Base-by-base conservation (phyloP, 352 stramenopile species). In the Phytophthora lateralis region DNA sequence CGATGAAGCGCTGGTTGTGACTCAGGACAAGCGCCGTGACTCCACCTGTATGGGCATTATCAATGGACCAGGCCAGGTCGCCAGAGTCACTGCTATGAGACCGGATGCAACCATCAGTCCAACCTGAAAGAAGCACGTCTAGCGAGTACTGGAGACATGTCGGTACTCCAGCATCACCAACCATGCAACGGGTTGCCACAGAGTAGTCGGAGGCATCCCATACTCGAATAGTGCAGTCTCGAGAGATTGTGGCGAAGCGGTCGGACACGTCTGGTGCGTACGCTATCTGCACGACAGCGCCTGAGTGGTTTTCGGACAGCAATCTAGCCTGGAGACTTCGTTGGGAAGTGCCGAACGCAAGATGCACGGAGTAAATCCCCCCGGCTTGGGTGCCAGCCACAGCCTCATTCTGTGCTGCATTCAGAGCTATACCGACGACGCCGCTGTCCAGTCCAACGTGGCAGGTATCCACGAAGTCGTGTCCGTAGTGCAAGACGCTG, bases 121-220 rank as follows among this genome's bases (percentile, higher is more conserved):
- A 98, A 1, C 93, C 92, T 2, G 87, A 92, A 7, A 98, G 58
- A 42, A 98, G 69, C 39, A 96, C 78, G 60, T 97, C 87, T 17
- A 96, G 73, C 21, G 83, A 95, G 63, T 90, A 97, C 42, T 92
- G 78, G 18, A 97, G 70, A 54, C 79, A 90, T 35, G 82, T 92
- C 0, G 90, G 87, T 1, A 71, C 17, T 0, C 88, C 90, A 1
- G 78, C 90, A 59, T 89, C 67, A 1, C 55, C n/a, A 10, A 95
- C 85, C 4, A 78, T 51, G 18, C 70, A 80, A 46, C 73, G 69
- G 0, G 77, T 90, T 26, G 76, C 57, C 5, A 89, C 80, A 0
- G 66, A 65, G 73, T 98, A 98, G 71, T 98, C 90, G 0, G 79
- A 88, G 2, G 84, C 87, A 55, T 97, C 88, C 91, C 91, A 98